Evolutionary conservation across 2,329 filamentous ascomycete species (phyloP).

Genomic region (Pseudocercospora pini-densiflorae): DNA sequence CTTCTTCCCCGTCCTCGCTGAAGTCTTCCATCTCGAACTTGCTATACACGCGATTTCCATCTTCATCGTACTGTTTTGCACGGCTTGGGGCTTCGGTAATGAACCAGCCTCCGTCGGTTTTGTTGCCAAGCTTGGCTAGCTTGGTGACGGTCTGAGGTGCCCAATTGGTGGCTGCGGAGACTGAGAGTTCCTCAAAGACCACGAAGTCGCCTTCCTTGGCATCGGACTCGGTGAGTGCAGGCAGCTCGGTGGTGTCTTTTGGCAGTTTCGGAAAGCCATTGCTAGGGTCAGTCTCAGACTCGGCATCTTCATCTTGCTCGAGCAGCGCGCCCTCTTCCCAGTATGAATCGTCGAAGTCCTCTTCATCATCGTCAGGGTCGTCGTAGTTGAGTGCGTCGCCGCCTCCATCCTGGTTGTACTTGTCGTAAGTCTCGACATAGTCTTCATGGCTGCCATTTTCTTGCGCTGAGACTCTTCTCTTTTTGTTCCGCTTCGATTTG

Average conservation of each 20-base stretch:
- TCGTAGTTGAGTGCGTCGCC: conserved; percentile 48
- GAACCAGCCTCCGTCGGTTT: conserved; percentile 50
- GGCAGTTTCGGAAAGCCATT: conserved; percentile 62
- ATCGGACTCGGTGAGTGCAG: conserved; percentile 54
- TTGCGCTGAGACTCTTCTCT: conserved; percentile 53
- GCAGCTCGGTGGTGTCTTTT: conserved; percentile 49
- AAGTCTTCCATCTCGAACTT: conserved; percentile 73
- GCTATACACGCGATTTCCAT: conserved; percentile 74
- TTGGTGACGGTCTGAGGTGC: conserved; percentile 66
- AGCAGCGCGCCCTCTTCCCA: conserved; percentile 36
- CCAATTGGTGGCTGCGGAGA: conserved; percentile 68
- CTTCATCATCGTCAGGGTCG: conserved; percentile 42
- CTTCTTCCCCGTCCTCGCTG: conserved; percentile 60
- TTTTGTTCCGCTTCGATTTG: conserved; percentile 55
- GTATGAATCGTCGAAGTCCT: conserved; percentile 33
- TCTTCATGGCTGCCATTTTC: conserved; percentile 46
- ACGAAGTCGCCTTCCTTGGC: conserved; percentile 66
- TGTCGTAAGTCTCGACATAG: conserved; percentile 44
- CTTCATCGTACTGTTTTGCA: conserved; percentile 65
- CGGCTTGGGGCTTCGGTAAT: conserved; percentile 68
- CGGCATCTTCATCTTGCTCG: conserved; percentile 30
- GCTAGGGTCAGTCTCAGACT: conserved; percentile 35
- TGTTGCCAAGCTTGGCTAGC: conserved; percentile 67
- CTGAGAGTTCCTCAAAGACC: conserved; percentile 68
- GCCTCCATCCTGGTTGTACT: conserved; percentile 41